Base-by-base conservation (phyloP, 2,329 filamentous ascomycete genomes). In the Fusarium nanum region DNA sequence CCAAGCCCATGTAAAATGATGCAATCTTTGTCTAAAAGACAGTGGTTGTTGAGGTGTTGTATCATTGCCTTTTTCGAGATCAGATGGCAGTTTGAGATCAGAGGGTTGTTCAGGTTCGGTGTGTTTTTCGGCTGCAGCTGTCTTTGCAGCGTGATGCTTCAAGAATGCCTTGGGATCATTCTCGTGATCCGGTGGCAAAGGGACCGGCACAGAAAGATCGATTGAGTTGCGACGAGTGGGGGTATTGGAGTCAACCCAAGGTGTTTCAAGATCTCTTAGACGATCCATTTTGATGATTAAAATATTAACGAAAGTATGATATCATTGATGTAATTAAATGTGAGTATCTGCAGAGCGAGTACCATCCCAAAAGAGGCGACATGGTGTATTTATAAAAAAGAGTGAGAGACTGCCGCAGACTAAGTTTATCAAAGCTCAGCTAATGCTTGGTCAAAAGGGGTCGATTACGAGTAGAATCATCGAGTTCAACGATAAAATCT, bases 1-100 rank as follows among this genome's bases (percentile, higher is more conserved):
- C 91, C 91, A 93, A 20, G 88, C 89, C 90, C 89, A 90, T 1
- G 88, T 91, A 75, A 91, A 89, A 78, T 90, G 88, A 47, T 83
- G 79, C 27, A 88, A 77, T 6, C 86, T 80, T 57, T 84, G 74
- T 56, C 81, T 80, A 22, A 87, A 60, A 6, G 78, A 73, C 3
- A 86, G 71, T 54, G 73, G 30, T 73, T 30, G n/a, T 25, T 56
- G 48, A 10, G 16, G 23, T 30, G n/a, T 27, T 12, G 48, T 27
- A 23, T 49, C 32, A 30, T 47, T 37, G 34, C 64, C 5, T 6
- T 37, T 37, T 37, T 37, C 34, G 0, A 37, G 10, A 12, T 37
- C 34, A 22, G 22, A 22, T 22, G 22, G 22, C 22, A 22, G 5
- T 22, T 22, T 22, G 22, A 22, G 22, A 22, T 22, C 22, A 22